Conservation (phyloP, 495 filamentous ascomycete genomes). For the Sordaria brevicollis region DNA sequence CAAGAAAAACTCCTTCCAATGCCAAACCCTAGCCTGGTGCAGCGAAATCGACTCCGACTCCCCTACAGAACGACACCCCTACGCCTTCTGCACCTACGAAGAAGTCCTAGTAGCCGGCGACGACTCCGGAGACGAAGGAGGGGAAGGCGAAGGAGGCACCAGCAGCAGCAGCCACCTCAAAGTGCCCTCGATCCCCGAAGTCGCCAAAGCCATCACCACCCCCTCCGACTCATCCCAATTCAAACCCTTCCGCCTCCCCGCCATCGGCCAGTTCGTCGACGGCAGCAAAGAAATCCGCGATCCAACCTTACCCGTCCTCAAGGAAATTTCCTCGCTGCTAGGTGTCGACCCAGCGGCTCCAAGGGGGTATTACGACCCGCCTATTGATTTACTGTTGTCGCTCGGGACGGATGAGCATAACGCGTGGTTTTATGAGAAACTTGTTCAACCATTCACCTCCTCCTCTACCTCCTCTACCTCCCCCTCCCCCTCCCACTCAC, state of each 20-base stretch:
- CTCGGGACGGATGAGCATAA: slow-evolving; percentile 23
- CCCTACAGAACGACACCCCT: slow-evolving; percentile 11
- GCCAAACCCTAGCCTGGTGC: slow-evolving; percentile 24
- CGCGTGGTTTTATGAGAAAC: slow-evolving; percentile 23
- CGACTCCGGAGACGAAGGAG: neutral
- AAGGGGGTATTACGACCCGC: slow-evolving; percentile 7
- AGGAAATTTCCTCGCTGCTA: slow-evolving; percentile 17
- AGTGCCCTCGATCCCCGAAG: slow-evolving; percentile 21
- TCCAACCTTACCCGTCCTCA: slow-evolving; percentile 20
- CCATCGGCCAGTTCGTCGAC: slow-evolving; percentile 21
- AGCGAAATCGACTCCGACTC: slow-evolving; percentile 17
- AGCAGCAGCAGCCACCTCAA: too few species aligned
- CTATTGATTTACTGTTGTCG: slow-evolving; percentile 19
- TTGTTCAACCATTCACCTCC: slow-evolving; percentile 1
- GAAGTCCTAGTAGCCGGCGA: slow-evolving; percentile 11
- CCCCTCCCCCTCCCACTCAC: neutral
- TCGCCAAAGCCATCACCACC: slow-evolving; percentile 25
- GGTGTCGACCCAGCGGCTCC: neutral
- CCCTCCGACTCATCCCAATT: slow-evolving; percentile 14
- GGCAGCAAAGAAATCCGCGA: slow-evolving; percentile 25
- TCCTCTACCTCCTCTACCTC: neutral
- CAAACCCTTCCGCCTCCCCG: slow-evolving; percentile 25
- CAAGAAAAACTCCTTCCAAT: slow-evolving; percentile 17
- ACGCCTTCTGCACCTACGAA: slow-evolving; percentile 24
- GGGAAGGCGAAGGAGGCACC: too few species aligned